Conservation (phyloP, 164 flowering plant species). For the Vitis amurensis region DNA sequence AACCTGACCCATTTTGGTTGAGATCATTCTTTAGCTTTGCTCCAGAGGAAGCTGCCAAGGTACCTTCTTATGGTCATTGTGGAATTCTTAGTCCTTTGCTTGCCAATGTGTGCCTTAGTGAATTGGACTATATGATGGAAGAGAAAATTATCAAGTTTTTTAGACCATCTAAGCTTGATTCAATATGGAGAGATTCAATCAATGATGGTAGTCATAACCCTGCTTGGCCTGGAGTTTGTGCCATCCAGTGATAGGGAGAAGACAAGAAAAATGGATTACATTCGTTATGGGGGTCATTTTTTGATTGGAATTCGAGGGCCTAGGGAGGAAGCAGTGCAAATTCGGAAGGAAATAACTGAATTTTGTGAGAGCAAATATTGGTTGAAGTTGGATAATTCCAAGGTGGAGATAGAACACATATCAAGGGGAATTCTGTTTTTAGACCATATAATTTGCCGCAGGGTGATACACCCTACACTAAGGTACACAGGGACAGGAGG, state of each 20-base stretch:
- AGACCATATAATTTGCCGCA: slow-evolving; percentile 83
- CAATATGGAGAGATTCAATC: slow-evolving; percentile 76
- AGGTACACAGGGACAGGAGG: slow-evolving; percentile 80
- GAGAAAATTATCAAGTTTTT: slow-evolving; percentile 67
- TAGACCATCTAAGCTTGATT: slow-evolving; percentile 64
- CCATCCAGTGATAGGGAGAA: slow-evolving; percentile 82
- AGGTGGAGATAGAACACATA: slow-evolving; percentile 80
- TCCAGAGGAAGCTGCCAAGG: slow-evolving; percentile 81
- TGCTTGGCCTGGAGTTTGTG: slow-evolving; percentile 98
- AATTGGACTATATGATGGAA: slow-evolving; percentile 82
- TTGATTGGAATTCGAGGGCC: slow-evolving; percentile 91
- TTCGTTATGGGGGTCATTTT: slow-evolving; percentile 85
- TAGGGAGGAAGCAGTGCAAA: slow-evolving; percentile 74
- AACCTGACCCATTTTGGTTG: slow-evolving; percentile 98
- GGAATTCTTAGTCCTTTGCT: slow-evolving; percentile 92
- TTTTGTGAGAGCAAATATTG: slow-evolving; percentile 65
- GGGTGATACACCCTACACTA: slow-evolving; percentile 84
- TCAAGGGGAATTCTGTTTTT: slow-evolving; percentile 80
- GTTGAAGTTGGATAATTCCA: slow-evolving; percentile 68
- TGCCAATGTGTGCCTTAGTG: slow-evolving; percentile 79
- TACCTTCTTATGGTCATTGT: slow-evolving; percentile 79
- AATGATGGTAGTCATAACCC: slow-evolving; percentile 85
- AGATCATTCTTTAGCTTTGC: slow-evolving; percentile 83
- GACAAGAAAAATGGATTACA: slow-evolving; percentile 87
- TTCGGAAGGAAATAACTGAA: slow-evolving; percentile 58